Base-by-base conservation (phyloP, 371 early-diverging fungal genomes). In the Lichtheimia ornata region DNA sequence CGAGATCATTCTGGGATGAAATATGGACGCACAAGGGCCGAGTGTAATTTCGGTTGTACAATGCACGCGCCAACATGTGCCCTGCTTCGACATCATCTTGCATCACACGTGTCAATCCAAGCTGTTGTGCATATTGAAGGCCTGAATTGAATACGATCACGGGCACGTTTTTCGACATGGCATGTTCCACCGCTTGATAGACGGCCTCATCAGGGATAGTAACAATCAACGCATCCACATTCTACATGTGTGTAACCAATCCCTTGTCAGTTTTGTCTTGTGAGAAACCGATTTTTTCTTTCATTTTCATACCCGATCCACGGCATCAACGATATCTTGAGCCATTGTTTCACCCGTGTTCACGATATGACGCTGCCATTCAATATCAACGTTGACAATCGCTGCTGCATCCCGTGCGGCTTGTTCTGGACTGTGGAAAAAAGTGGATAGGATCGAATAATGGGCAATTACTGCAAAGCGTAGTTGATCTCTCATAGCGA, bases 81-180 rank as follows among this genome's bases (percentile, higher is more conserved):
- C 80, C 78, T 1, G 76, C 74, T 18, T 67, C 61, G 1, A 61
- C 44, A 52, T 82, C 73, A 43, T 77, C 67, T 62, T 82, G 82
- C n/a, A 82, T 50, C 15, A 82, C 80, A 2, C 80, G 47, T n/a
- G 76, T 62, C 1, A 77, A 44, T 14, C 74, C 73, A 1, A 76
- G 57, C 30, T 65, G 61, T 22, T 42, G 54, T 1, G 82, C 82
- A 35, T 69, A 74, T 35, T 76, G 67, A 11, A 66, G 56, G 1
- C 82, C 82, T 0, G 71, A 59, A 58, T 82, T 82, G 50, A 71
- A 70, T 17, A 82, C 80, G 11, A 82, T 73, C n/a, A 82, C 66
- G 41, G 82, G 82, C 24, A 79, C 42, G 2, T 68, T 59, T 14
- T 68, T 56, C 5, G 68, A 35, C 3, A 61, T 27, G 14, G 76